Base-by-base conservation (phyloP, 129 eudicot species). In the Arctium minus region DNA sequence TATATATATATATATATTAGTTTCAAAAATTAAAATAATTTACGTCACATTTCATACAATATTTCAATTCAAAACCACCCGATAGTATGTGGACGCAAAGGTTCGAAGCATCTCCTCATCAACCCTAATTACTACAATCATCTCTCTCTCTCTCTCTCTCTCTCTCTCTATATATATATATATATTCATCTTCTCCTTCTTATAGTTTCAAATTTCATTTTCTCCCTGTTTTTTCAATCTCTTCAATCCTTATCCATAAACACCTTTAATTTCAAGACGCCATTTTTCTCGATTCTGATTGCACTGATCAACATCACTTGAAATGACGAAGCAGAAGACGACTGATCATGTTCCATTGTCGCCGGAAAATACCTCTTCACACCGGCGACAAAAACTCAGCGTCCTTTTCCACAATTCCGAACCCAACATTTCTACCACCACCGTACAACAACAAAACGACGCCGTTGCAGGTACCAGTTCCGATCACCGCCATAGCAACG, bases 301-400 rank as follows among this genome's bases (percentile, higher is more conserved):
- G 42, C 42, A 38, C 6, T 38, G 0, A 38, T 36, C 6, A 38
- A 38, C 70, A 80, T 4, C 18, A 44, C 6, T 29, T 11, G 53
- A 38, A 83, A 86, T 89, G 92, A 75, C 76, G 3, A 87, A 79
- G 17, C 73, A 86, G 39, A 86, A 72, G 15, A 29, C 30, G 0
- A 17, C 6, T 12, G 69, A 70, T 50, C 36, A 42, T 35, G 13
- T 39, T 4, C 38, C 90, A 18, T 1, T 17, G n/a, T 77, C 74
- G 0, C 44, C 84, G 75, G 87, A 89, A 74, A 72, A 81, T 1
- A 79, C 5, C 1, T 70, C 76, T 60, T 75, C 85, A 5, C 78
- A 37, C 85, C 85, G 91, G 13, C 83, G 89, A 72, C 33, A 69
- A 7, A 94, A 92, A 50, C 80, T 94, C 53, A 85, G 93, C 15